These are phyloP conservation scores for Eucalyptus decipiens DNA, from an alignment of 345 rosid species.

Conservation along the genomic window DNA sequence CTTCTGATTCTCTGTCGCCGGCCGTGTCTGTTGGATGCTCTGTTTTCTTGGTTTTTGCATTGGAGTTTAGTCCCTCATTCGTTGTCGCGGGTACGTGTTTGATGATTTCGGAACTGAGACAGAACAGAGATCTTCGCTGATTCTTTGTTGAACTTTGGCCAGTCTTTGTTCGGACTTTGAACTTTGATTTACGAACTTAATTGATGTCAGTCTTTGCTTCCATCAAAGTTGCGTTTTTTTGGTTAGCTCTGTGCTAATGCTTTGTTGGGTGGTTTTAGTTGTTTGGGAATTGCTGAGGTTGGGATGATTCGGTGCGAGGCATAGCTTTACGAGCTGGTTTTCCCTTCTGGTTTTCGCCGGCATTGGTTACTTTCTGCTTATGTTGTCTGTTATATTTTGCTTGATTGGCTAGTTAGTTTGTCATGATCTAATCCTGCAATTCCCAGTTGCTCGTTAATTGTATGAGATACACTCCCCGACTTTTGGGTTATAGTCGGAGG, in stretches of 20 bases:
- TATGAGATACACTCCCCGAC: neutral
- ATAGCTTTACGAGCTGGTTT: neutral
- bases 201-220: neutral
- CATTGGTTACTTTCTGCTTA: neutral
- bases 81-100: neutral
- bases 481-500: neutral
- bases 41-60: neutral
- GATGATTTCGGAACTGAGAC: neutral
- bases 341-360: neutral
- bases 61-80: neutral
- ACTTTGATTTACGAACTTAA: neutral
- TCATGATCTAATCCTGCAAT: neutral
- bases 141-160: neutral
- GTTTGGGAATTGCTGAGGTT: neutral
- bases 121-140: neutral
- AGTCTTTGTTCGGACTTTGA: neutral
- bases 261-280: neutral
- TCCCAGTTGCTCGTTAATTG: neutral
- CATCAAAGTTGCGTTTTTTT: neutral
- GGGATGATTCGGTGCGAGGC: neutral
- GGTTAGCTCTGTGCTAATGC: neutral
- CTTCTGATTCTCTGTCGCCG: neutral
- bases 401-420: neutral
- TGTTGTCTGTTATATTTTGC: neutral
- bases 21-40: neutral